These are phyloP conservation scores for Bipolaris oryzae DNA, from an alignment of 2,329 filamentous ascomycete species.

Conservation along the genomic window DNA sequence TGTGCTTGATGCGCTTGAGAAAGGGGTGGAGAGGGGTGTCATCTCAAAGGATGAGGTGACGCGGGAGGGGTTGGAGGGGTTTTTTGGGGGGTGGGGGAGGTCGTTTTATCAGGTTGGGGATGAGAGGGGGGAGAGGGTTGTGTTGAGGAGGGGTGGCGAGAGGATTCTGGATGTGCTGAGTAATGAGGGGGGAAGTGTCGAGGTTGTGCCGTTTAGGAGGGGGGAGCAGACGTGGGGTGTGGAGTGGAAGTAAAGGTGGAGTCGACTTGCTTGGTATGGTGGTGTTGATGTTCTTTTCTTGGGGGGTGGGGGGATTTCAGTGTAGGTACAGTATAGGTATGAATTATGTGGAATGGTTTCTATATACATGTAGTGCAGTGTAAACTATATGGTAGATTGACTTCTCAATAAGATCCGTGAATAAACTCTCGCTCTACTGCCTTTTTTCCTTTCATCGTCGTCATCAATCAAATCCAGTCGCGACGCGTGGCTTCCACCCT, in stretches of 20 bases:
- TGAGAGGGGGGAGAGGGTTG: constrained; percentile 57
- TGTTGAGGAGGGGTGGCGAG: constrained; percentile 62
- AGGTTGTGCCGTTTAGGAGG: constrained; percentile 70
- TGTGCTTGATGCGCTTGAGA: constrained; percentile 69
- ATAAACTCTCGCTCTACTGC: too few species aligned
- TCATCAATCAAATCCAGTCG: too few species aligned
- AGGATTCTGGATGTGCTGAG: constrained; percentile 61
- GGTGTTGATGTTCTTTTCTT: too few species aligned
- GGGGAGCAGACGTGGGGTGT: constrained; percentile 66
- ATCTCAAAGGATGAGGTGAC: constrained; percentile 61
- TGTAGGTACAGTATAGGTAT: too few species aligned
- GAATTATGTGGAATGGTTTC: too few species aligned
- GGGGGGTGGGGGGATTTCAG: too few species aligned
- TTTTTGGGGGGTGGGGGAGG: constrained; percentile 63
- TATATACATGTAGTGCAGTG: too few species aligned
- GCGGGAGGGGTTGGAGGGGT: constrained; percentile 61
- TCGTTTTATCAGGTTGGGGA: constrained; percentile 62
- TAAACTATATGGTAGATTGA: too few species aligned
- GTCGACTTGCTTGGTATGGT: too few species aligned
- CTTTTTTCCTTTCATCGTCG: too few species aligned
- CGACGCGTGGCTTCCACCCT: neutral
- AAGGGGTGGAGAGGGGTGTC: constrained; percentile 63
- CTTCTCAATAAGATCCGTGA: too few species aligned
- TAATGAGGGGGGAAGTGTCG: constrained; percentile 58
- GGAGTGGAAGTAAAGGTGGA: constrained; percentile 37